Evolutionary conservation across 1,284 basidiomycete genomes (phyloP).

Genomic region (Ustilago loliicola): DNA sequence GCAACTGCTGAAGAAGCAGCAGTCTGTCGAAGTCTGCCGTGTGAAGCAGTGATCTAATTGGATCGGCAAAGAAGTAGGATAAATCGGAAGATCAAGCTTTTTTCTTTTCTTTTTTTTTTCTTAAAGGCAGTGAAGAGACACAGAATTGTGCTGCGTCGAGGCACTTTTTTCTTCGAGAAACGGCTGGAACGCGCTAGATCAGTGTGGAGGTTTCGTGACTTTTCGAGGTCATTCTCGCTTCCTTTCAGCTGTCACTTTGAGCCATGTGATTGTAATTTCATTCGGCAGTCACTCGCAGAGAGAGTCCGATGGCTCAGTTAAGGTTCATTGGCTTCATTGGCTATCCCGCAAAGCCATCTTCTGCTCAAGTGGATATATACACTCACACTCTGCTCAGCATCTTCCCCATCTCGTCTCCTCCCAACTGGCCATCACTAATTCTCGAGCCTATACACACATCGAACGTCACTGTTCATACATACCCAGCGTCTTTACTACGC

Average conservation of each 20-base stretch:
- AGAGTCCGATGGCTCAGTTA: neutral
- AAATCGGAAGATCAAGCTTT: neutral
- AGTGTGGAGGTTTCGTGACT: slow-evolving; percentile 31
- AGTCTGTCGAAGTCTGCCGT: neutral
- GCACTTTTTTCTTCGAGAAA: slow-evolving; percentile 31
- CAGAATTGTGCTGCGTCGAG: neutral
- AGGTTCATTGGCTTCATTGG: neutral
- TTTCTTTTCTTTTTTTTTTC: too few species aligned
- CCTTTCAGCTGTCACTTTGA: slow-evolving; percentile 1
- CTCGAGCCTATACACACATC: neutral
- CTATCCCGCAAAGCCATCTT: neutral
- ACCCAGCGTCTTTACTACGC: slow-evolving; percentile 8
- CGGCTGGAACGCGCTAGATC: slow-evolving; percentile 38
- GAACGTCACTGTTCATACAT: slow-evolving; percentile 8
- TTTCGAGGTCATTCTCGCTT: slow-evolving; percentile 5
- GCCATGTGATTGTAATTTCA: slow-evolving; percentile 2
- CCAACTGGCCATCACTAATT: neutral
- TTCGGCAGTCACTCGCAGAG: neutral
- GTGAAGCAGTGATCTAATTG: neutral
- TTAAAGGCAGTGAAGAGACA: neutral
- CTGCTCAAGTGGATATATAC: slow-evolving; percentile 1
- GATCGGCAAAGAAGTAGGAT: neutral
- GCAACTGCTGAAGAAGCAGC: too few species aligned
- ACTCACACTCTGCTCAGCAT: neutral
- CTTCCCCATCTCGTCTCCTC: neutral